Evolutionary conservation across 805 yeast genomes (phyloP).

Genomic region (Ogataea parapolymorpha): DNA sequence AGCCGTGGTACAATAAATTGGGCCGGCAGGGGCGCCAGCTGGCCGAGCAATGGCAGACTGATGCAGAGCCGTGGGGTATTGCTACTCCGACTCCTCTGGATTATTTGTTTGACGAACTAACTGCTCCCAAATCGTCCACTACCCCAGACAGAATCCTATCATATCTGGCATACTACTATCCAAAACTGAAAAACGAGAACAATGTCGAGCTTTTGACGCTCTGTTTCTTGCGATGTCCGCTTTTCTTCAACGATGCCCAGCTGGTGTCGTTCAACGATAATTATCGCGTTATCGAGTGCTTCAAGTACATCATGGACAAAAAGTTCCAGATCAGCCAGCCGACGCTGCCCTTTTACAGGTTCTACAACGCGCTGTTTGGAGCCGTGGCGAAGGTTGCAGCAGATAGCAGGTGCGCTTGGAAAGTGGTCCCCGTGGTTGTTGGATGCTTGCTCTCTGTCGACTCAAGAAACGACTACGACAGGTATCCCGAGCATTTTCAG

Average conservation of each 20-base stretch:
- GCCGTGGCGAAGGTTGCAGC: constrained; percentile 32
- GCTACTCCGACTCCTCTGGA: constrained; percentile 34
- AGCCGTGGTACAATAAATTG: constrained; percentile 12
- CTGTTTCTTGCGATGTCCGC: constrained; percentile 43
- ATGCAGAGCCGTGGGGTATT: neutral
- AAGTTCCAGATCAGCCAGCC: constrained; percentile 49
- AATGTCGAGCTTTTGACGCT: constrained; percentile 44
- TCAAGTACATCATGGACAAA: constrained; percentile 42
- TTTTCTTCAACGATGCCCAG: constrained; percentile 27
- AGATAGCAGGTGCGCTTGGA: constrained; percentile 37
- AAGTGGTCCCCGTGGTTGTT: constrained; percentile 43
- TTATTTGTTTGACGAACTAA: constrained; percentile 41
- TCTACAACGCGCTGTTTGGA: constrained; percentile 37
- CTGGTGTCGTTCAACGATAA: constrained; percentile 30
- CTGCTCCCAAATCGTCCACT: constrained; percentile 36
- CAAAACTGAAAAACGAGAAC: constrained; percentile 44
- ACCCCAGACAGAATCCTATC: constrained; percentile 36
- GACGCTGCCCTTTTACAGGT: constrained; percentile 41
- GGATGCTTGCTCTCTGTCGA: constrained; percentile 42
- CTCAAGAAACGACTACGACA: constrained; percentile 22
- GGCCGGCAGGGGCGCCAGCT: constrained; percentile 28
- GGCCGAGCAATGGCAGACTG: constrained; percentile 11
- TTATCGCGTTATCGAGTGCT: constrained; percentile 45
- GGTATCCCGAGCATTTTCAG: constrained; percentile 26
- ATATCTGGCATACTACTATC: constrained; percentile 49